phyloP scores from a whole-genome alignment of 768 basidiomycete species.

The Macrolepiota dolichaula region DNA sequence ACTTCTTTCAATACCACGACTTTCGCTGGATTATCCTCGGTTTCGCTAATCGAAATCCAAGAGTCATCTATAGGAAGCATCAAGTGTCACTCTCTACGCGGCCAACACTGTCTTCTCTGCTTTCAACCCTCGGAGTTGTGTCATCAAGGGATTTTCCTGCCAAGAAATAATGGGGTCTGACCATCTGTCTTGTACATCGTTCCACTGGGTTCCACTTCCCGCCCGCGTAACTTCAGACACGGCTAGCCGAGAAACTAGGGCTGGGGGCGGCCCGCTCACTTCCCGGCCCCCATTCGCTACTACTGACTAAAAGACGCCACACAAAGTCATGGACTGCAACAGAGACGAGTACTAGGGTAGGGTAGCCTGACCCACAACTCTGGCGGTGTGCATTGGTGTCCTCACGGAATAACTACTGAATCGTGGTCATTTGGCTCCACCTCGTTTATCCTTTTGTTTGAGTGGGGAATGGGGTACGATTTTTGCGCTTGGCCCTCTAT shows the following conservation, averaged over 20 bases:
- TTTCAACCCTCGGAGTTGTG: neutral
- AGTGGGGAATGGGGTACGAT: neutral
- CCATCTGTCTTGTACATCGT: neutral
- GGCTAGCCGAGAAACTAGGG: neutral
- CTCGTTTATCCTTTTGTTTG: neutral
- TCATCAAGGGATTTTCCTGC: neutral
- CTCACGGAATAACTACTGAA: neutral
- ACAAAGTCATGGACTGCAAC: neutral
- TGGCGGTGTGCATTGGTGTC: neutral
- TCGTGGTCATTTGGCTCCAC: neutral
- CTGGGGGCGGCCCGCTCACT: neutral
- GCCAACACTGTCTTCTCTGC: neutral
- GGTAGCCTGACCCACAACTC: neutral
- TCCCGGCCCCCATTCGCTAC: neutral
- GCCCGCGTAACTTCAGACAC: no score
- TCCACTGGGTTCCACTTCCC: neutral
- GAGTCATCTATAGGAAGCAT: neutral
- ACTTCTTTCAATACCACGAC: neutral
- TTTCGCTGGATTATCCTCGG: slow-evolving; percentile 11
- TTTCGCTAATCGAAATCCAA: neutral
- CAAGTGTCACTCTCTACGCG: neutral
- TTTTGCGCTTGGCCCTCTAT: neutral
- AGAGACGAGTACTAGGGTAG: neutral
- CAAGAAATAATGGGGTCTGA: neutral
- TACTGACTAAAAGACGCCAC: neutral